Conservation (phyloP, 2,329 filamentous ascomycete species). For the Cladophialophora carrionii region DNA sequence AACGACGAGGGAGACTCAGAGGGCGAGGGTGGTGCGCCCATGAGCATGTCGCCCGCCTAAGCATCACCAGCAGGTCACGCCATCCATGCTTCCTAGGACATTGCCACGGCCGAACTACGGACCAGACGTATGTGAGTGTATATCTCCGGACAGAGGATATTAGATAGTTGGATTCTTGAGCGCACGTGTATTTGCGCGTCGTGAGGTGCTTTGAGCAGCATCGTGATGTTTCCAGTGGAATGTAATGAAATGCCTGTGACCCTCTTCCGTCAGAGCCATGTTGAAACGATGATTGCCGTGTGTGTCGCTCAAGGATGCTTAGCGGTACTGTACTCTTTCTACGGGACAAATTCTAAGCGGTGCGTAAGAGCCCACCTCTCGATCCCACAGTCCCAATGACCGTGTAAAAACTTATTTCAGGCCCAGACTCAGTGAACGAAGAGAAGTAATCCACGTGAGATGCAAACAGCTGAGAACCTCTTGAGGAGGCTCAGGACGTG, state of each 20-base stretch:
- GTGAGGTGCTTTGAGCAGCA: not conserved
- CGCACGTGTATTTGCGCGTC: not conserved
- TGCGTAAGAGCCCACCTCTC: not conserved
- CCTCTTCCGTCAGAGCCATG: not conserved
- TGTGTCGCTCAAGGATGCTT: not conserved
- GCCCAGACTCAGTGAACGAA: not conserved
- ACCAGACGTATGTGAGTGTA: slow-evolving; percentile 7
- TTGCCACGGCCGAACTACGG: not conserved
- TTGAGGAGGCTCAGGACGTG: not conserved
- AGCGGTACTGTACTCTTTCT: not conserved
- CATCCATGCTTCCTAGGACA: not conserved
- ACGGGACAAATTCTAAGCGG: not conserved
- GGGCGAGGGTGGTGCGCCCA: slow-evolving; percentile 37
- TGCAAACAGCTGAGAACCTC: not conserved
- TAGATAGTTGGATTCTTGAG: slow-evolving; percentile 8
- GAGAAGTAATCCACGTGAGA: not conserved
- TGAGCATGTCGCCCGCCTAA: slow-evolving; percentile 37
- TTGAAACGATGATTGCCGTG: not conserved
- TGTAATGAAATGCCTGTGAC: not conserved
- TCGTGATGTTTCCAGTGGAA: not conserved
- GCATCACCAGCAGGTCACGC: not conserved
- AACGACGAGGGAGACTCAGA: slow-evolving; percentile 32
- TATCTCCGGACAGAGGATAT: slow-evolving; percentile 6
- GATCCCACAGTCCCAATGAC: not conserved
- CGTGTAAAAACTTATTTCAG: not conserved